These are phyloP conservation scores for Protomyces pachydermus DNA, from an alignment of 1,139 yeast species.

Conservation along the genomic window DNA sequence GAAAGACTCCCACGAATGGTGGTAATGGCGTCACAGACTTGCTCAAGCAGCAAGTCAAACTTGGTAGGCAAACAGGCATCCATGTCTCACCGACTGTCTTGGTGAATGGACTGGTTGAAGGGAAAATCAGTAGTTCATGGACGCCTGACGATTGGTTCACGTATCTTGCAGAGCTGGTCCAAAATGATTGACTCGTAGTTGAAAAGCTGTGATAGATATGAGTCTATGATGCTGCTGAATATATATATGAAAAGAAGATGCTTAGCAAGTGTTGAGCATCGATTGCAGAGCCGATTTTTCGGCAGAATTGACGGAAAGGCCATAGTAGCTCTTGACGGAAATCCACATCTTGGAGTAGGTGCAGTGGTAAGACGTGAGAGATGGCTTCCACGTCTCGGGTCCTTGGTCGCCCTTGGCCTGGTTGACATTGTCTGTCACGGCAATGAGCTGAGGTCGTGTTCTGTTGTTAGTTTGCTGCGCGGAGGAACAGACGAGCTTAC, in stretches of 20 bases:
- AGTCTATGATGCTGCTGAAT: neutral
- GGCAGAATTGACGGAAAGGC: neutral
- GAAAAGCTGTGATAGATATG: too few species aligned
- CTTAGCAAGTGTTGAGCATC: neutral
- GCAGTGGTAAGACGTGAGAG: neutral
- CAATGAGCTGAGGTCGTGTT: neutral
- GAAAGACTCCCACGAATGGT: conserved; percentile 40
- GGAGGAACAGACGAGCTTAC: neutral
- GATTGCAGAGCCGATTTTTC: neutral
- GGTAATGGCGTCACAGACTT: conserved; percentile 48
- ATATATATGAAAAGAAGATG: neutral
- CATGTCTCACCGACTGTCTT: conserved; percentile 83
- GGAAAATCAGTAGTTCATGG: conserved; percentile 33
- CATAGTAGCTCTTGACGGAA: neutral
- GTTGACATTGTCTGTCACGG: neutral
- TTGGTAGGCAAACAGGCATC: conserved; percentile 64
- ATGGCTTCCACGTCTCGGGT: neutral
- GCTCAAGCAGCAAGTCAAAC: conserved; percentile 14
- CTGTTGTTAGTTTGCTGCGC: too few species aligned
- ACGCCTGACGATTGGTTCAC: conserved; percentile 33
- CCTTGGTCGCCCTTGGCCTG: neutral
- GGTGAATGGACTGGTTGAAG: conserved; percentile 58
- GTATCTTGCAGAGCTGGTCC: conserved; percentile 1
- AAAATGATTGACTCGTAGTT: neutral
- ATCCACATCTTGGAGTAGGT: neutral